phyloP scores from a whole-genome alignment of 805 yeast species.

The Starmerella sp. region DNA sequence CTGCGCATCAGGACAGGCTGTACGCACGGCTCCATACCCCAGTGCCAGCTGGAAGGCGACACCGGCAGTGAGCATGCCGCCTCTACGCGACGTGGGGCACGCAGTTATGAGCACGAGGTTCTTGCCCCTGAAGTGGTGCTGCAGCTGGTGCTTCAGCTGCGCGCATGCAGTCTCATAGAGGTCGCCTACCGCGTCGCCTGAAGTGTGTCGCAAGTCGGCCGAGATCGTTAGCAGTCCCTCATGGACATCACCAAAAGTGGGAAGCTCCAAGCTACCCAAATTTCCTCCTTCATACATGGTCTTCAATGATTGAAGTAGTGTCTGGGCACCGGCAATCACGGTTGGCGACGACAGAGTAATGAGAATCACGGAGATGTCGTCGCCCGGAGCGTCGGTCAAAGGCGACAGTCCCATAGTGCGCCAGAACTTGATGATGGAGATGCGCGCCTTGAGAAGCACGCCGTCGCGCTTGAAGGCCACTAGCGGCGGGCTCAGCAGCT shows the following conservation, averaged over 20 bases:
- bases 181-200: slow-evolving; percentile 23
- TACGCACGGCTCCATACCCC: slow-evolving; percentile 20
- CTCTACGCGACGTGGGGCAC: slow-evolving; percentile 16
- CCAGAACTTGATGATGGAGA: slow-evolving; percentile 34
- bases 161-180: slow-evolving; percentile 20
- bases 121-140: not conserved
- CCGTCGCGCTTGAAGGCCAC: slow-evolving; percentile 25
- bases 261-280: slow-evolving; percentile 26
- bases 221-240: slow-evolving; percentile 17
- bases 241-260: slow-evolving; percentile 19
- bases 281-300: slow-evolving; percentile 29
- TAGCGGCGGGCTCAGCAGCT: slow-evolving; percentile 27
- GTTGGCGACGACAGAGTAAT: slow-evolving; percentile 20
- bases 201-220: slow-evolving; percentile 19
- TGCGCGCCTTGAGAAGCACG: slow-evolving; percentile 27
- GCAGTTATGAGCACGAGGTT: slow-evolving; percentile 11
- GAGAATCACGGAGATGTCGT: slow-evolving; percentile 21
- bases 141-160: slow-evolving; percentile 16
- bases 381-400: not conserved
- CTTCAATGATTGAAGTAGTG: slow-evolving; percentile 24
- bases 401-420: slow-evolving; percentile 31
- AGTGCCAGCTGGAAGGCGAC: slow-evolving; percentile 23
- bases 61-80: slow-evolving; percentile 12
- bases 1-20: slow-evolving; percentile 14
- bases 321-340: slow-evolving; percentile 6